A percentile compares a stretch with the other conserved stretches of the same genome.
Conservation (phyloP, 2,329 filamentous ascomycete species). For the Fusarium verrucosum region DNA sequence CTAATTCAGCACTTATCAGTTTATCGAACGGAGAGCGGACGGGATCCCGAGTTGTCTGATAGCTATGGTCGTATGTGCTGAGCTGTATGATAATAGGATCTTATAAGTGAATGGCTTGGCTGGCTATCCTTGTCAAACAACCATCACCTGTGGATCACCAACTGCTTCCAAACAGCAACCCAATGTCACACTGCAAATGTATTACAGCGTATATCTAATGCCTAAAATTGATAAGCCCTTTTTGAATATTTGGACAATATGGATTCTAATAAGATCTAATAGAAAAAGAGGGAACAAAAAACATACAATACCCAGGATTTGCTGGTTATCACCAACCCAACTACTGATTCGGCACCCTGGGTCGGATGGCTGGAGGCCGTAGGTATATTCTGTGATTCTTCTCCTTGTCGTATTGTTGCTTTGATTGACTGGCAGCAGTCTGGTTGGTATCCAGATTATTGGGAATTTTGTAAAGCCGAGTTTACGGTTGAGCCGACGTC, state of each 20-base stretch:
- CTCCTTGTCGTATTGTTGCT: too few species aligned
- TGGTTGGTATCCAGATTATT: slow-evolving; percentile 33
- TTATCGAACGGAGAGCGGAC: slow-evolving; percentile 32
- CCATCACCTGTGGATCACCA: not conserved
- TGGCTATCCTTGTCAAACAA: not conserved
- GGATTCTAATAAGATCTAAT: too few species aligned
- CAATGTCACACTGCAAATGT: not conserved
- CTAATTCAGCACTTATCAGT: slow-evolving; percentile 31
- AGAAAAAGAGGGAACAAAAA: too few species aligned
- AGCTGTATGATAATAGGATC: not conserved
- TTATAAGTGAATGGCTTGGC: not conserved
- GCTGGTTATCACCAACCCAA: too few species aligned
- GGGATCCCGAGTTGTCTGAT: slow-evolving; percentile 32
- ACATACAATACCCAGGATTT: too few species aligned
- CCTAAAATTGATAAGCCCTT: accelerated
- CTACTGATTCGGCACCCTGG: too few species aligned
- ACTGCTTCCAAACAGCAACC: not conserved
- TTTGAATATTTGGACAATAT: accelerated
- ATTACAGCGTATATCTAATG: too few species aligned
- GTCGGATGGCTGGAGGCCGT: too few species aligned
- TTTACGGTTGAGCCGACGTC: too few species aligned
- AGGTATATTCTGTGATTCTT: too few species aligned
- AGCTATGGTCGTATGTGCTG: slow-evolving; percentile 29
- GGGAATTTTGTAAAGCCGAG: slow-evolving; percentile 34
- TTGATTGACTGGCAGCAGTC: slow-evolving; percentile 32